Conservation (phyloP, 2,329 filamentous ascomycete species). For the Capronia epimyces region DNA sequence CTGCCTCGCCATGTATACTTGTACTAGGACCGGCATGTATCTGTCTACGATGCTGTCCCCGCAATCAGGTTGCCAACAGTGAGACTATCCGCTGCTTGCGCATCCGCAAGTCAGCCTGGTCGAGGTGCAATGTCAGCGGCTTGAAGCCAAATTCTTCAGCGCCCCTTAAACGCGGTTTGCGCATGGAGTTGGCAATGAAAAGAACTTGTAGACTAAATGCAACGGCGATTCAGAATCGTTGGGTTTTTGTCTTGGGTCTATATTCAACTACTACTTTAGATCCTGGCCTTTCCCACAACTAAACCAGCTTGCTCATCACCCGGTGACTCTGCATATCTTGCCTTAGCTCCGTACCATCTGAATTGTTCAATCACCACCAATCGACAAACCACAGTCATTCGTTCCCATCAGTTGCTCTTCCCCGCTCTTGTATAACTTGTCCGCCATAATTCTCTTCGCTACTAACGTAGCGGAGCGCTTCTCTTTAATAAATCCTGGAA, state of each 20-base stretch:
- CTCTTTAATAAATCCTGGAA: constrained; percentile 52
- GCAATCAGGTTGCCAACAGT: too few relatives aligned
- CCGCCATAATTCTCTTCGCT: neutral
- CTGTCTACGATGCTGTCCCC: too few relatives aligned
- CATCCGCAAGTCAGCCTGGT: neutral
- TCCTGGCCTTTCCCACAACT: neutral
- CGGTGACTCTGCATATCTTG: neutral
- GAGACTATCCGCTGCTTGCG: neutral
- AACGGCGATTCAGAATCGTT: constrained; percentile 7
- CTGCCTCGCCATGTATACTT: too few relatives aligned
- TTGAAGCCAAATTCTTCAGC: neutral
- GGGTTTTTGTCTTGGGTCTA: constrained; percentile 2
- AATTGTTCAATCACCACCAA: neutral
- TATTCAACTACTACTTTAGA: constrained; percentile 6
- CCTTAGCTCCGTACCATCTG: neutral
- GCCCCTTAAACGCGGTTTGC: neutral
- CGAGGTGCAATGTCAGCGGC: neutral
- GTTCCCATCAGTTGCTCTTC: neutral
- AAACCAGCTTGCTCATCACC: neutral
- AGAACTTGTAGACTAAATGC: neutral
- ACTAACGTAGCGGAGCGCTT: constrained; percentile 21
- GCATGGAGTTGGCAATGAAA: neutral
- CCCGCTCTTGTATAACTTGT: neutral
- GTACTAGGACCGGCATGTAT: too few relatives aligned
- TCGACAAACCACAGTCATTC: neutral